Base-by-base conservation (phyloP, 768 basidiomycete species). In the Paxillus ammoniavirescens region DNA sequence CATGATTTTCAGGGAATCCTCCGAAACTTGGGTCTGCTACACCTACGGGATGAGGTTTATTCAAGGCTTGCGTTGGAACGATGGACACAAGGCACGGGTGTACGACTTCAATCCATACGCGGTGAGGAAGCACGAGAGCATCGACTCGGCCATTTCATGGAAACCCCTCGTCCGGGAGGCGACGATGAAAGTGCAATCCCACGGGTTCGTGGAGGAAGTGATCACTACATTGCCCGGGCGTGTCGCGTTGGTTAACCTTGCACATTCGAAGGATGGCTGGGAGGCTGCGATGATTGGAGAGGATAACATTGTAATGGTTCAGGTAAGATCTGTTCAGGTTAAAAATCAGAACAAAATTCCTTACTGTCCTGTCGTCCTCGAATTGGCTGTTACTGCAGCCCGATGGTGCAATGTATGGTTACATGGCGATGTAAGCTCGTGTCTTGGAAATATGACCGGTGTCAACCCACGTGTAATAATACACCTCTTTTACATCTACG, bases 241-340 rank as follows among this genome's bases (percentile, higher is more conserved):
- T 50, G 69, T 65, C 15, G 50, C 49, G 28, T 48, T 23, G 38
- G 2, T 68, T 42, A 35, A 47, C 4, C 60, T 68, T 41, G 28
- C 53, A 5, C 42, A 43, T 28, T 50, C 37, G 28, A 54, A 59
- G 8, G 38, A 57, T 7, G 60, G 59, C 9, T 71, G 69, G 67
- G 63, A 64, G 4, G 64, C 68, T 36, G 61, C 61, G 23, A 74
- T 74, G 74, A 61, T 74, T 12, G 63, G 69, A 5, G 73, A 75
- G 53, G 63, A 75, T 47, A 65, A 66, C 17, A 60, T 74, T 21
- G 42, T 75, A 2, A 58, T 70, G 51, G 67, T 74, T 36, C 63
- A 70, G 54, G 73, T 72, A 51, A 50, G 62, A 31, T 9, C 5
- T 2, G 18, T 46, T 9, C 26, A 10, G 2, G 4, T 26, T 28